phyloP scores from a whole-genome alignment of 768 basidiomycete species.

The Harrya chromipes region DNA sequence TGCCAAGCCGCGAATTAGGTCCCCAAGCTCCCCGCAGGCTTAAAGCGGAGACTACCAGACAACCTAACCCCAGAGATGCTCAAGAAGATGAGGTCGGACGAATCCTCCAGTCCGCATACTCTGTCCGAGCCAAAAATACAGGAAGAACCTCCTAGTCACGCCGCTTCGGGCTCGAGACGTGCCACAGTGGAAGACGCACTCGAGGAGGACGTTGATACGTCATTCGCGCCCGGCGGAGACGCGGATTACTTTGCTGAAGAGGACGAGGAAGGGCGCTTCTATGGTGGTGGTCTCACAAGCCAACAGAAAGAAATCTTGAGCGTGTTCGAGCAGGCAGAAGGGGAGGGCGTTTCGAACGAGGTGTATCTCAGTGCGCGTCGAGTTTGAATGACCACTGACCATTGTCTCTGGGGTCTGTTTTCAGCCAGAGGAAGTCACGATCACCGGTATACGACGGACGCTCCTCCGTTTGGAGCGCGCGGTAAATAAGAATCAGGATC shows the following conservation, averaged over 20 bases:
- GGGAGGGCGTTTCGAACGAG: slow-evolving; percentile 61
- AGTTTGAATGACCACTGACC: not conserved
- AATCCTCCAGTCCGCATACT: slow-evolving; percentile 6
- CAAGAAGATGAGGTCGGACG: slow-evolving; percentile 71
- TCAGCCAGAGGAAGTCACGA: slow-evolving; percentile 65
- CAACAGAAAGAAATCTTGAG: slow-evolving; percentile 95
- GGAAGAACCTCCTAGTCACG: slow-evolving; percentile 5
- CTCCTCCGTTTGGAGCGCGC: slow-evolving; percentile 83
- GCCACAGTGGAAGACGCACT: slow-evolving; percentile 59
- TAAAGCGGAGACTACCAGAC: slow-evolving; percentile 74
- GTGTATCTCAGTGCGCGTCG: slow-evolving; percentile 42
- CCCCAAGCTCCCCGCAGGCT: slow-evolving; percentile 61
- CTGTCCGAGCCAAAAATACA: slow-evolving; percentile 8
- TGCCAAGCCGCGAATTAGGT: slow-evolving; percentile 38
- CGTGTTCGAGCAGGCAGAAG: slow-evolving; percentile 80
- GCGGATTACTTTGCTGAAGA: slow-evolving; percentile 90
- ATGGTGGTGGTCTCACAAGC: slow-evolving; percentile 86
- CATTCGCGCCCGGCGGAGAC: slow-evolving; percentile 83
- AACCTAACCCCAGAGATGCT: slow-evolving; percentile 78
- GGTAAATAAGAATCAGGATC: slow-evolving; percentile 92
- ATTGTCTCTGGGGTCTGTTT: slow-evolving; percentile 3
- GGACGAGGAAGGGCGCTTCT: slow-evolving; percentile 90
- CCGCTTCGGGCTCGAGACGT: slow-evolving; percentile 33
- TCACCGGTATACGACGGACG: slow-evolving; percentile 67
- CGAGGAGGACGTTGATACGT: slow-evolving; percentile 30